A percentile compares a stretch with the other conserved stretches of the same genome.
Evolutionary conservation across 305 asterid genomes (phyloP).

Genomic region (Fraxinus greggii): DNA sequence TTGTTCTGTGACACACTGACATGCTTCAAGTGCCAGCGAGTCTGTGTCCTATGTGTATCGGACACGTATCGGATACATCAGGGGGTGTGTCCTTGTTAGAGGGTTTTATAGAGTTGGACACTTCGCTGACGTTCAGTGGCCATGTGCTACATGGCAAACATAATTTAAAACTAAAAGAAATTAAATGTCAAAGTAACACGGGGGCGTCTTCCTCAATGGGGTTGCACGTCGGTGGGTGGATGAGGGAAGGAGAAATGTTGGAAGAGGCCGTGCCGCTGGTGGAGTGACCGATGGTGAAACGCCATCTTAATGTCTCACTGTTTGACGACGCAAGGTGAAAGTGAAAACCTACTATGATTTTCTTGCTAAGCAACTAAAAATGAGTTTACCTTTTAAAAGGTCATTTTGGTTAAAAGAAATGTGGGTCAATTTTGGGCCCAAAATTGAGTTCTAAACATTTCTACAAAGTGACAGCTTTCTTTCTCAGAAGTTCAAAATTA

Average conservation of each 20-base stretch:
- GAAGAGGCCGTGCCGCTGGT: neutral
- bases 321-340: neutral
- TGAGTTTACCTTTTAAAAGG: neutral
- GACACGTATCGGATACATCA: neutral
- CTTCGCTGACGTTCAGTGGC: neutral
- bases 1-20: too few species aligned
- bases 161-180: neutral
- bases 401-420: neutral
- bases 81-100: neutral
- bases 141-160: neutral
- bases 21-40: too few species aligned
- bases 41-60: neutral
- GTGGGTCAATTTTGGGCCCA: neutral
- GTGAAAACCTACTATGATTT: neutral
- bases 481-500: too few species aligned
- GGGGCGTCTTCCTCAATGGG: neutral
- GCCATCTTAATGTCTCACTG: neutral
- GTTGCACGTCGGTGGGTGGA: neutral
- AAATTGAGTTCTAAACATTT: neutral
- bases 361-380: neutral
- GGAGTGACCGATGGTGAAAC: neutral
- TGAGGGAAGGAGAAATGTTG: neutral
- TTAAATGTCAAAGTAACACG: neutral
- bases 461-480: neutral
- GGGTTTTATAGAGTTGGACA: neutral